Percentiles rank a stretch among this genome's conserved stretches.
These are phyloP conservation scores for Phytophthora capsici DNA, from an alignment of 352 stramenopile species.

Conservation along the genomic window DNA sequence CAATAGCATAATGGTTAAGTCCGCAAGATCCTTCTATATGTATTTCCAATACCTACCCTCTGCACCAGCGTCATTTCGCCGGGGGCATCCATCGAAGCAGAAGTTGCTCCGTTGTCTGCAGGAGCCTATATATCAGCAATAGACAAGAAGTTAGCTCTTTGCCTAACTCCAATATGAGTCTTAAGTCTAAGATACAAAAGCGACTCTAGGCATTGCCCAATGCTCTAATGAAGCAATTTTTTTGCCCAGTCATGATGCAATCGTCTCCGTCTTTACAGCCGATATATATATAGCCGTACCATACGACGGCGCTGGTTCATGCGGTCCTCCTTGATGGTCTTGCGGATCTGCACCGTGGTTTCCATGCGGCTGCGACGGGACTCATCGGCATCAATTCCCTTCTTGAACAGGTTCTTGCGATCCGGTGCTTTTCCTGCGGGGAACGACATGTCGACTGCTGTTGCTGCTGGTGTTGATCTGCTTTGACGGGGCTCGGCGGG, in stretches of 20 bases:
- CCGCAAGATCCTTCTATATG: conserved; percentile 6
- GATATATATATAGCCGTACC: conserved; percentile 34
- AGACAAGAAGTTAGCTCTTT: conserved; percentile 19
- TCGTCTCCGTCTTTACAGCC: background rate
- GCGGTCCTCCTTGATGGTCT: conserved; percentile 84
- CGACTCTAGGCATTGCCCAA: conserved; percentile 5
- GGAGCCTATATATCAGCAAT: conserved; percentile 30
- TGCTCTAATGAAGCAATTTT: background rate
- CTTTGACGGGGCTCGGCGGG: conserved; percentile 11
- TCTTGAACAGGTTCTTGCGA: conserved; percentile 83
- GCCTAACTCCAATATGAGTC: background rate
- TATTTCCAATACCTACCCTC: conserved; percentile 42
- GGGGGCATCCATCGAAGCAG: conserved; percentile 40
- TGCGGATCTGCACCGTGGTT: conserved; percentile 87
- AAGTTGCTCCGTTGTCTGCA: conserved; percentile 19
- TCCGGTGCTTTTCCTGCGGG: conserved; percentile 69
- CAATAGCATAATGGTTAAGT: conserved; percentile 17
- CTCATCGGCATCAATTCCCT: conserved; percentile 81
- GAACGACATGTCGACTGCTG: conserved; percentile 62
- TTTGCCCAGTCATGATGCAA: background rate
- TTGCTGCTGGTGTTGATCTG: conserved; percentile 10
- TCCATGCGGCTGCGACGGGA: conserved; percentile 76
- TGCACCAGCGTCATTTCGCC: conserved; percentile 62
- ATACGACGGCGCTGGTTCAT: conserved; percentile 82
- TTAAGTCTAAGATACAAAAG: conserved; percentile 15